Evolutionary conservation across 768 basidiomycete species (phyloP), one percentile per base, ranked within the genome.

Genomic region (Clavulina sp.): DNA sequence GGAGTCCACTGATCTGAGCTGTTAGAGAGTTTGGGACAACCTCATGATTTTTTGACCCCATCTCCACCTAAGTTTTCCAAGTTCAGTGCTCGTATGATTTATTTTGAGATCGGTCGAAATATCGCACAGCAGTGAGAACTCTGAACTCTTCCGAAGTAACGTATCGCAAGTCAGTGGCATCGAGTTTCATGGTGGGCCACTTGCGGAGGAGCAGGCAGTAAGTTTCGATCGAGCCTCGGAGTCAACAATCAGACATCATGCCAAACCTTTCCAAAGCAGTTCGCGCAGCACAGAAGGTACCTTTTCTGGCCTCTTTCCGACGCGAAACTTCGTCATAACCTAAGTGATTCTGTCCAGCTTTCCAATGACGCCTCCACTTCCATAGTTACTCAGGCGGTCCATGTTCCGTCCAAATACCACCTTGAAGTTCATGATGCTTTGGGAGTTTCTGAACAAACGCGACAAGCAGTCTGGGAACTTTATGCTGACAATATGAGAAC

Each of bases 1-100:
- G 73, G 41, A 96, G 69, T n/a, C 87, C 85, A 2, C 91, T 91
- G 40, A 97, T 83, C 64, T 93, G 88, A 3, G 83, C 80, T 56
- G 97, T 86, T 57, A 97, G 76, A 0, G 75, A 66, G 5, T 84
- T 80, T 2, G 95, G 95, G 13, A 99, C 92, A 33, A 95, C 75
- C 65, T 97, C 85, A 61, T 99, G 95, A 63, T 97, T 97, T 70
- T 95, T 95, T 3, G 86, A 91, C 19, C 93, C 95, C 74, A 93
- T 88, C 69, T 99, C 95, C 32, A 86, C 86, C 92, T 96, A 59
- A 24, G 28, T 38, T 7, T 6, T 18, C 5, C 23, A 13, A n/a
- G 1, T 5, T 19, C 19, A 23, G 47, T 48, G 9, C n/a, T 16
- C 41, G 46, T 23, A 24, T 18, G 24, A 48, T n/a, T 43, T 5